Evolutionary conservation across 2,329 filamentous ascomycete genomes (phyloP), one percentile per base, ranked within the genome.

Genomic region (Biscogniauxia marginata): DNA sequence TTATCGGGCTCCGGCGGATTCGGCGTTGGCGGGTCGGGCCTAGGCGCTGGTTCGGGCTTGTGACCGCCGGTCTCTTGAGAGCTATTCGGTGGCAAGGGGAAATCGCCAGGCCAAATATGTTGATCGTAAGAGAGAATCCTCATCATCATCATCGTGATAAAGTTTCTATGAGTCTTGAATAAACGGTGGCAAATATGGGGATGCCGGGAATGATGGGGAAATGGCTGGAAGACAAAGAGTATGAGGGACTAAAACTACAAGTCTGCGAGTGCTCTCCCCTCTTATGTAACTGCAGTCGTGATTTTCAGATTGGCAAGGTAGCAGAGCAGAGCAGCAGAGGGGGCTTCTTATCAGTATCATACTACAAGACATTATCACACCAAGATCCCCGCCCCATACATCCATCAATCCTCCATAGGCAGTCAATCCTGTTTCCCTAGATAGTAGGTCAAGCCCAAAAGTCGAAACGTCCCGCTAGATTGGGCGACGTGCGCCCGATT

Each of bases 11-110:
- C 54, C 7, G 64, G 59, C 45, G 69, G 69, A 20, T 66, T 62
- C 30, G 70, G 70, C 4, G 65, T 66, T 13, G 68, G 67, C 47
- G 70, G 69, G 25, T 70, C 66, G 18, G 70, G 70, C 21, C 58
- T 64, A 39, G 70, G 70, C 50, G 66, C 65, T 30, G 70, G 70
- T 20, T 59, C 48, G 7, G 70, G 70, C 23, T 65, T 70, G 55
- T 67, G 54, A 16, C 50, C 56, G 20, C 48, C 47, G 30, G 21
- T 52, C 49, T 56, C 52, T 56, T 56, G 21, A 2, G 50, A 34
- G 51, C 56, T 49, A 30, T 22, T 52, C 20, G 43, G 21, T 30
- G 46, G 49, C 44, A 49, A 46, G 19, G 30, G 21, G 22, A 8
- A 46, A 13, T 54, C 16, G 49, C 53, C 51, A 34, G 51, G 34